Conservation (phyloP, 495 filamentous ascomycete species). For the Podospora pseudopauciseta region DNA sequence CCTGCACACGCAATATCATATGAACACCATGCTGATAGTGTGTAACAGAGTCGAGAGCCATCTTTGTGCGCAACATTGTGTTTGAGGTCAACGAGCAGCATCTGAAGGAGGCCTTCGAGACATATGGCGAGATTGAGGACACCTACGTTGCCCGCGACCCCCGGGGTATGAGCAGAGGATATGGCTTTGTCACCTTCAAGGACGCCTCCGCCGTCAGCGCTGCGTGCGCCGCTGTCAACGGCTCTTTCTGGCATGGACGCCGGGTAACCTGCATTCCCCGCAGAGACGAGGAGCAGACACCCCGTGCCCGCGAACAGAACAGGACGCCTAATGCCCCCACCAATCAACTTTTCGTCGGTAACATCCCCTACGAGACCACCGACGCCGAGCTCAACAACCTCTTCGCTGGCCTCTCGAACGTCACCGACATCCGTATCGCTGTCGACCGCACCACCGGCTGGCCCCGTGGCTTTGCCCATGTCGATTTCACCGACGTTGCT, state of each 20-base stretch:
- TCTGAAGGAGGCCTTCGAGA: slow-evolving; percentile 60
- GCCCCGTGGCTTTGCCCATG: slow-evolving; percentile 85
- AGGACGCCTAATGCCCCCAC: slow-evolving; percentile 42
- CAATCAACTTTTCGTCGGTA: slow-evolving; percentile 78
- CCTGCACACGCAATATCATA: background rate
- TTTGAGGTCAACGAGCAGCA: slow-evolving; percentile 77
- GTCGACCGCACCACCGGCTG: slow-evolving; percentile 86
- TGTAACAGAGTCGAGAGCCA: slow-evolving; percentile 10
- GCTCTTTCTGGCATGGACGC: slow-evolving; percentile 76
- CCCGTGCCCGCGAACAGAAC: background rate
- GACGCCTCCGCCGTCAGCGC: slow-evolving; percentile 50
- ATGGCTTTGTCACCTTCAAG: slow-evolving; percentile 71
- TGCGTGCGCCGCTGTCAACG: slow-evolving; percentile 64
- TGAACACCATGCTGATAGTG: background rate
- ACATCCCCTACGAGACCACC: slow-evolving; percentile 84
- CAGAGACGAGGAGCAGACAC: slow-evolving; percentile 11
- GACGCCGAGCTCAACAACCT: slow-evolving; percentile 82
- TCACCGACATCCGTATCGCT: slow-evolving; percentile 80
- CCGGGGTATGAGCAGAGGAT: slow-evolving; percentile 83
- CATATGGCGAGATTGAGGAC: slow-evolving; percentile 59
- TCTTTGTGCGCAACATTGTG: slow-evolving; percentile 84
- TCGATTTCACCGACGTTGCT: slow-evolving; percentile 69
- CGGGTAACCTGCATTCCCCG: slow-evolving; percentile 58
- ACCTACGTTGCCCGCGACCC: slow-evolving; percentile 61
- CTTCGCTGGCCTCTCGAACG: slow-evolving; percentile 67